Evolutionary conservation across 345 rosid genomes (phyloP).

Genomic region (Sapria himalayana): DNA sequence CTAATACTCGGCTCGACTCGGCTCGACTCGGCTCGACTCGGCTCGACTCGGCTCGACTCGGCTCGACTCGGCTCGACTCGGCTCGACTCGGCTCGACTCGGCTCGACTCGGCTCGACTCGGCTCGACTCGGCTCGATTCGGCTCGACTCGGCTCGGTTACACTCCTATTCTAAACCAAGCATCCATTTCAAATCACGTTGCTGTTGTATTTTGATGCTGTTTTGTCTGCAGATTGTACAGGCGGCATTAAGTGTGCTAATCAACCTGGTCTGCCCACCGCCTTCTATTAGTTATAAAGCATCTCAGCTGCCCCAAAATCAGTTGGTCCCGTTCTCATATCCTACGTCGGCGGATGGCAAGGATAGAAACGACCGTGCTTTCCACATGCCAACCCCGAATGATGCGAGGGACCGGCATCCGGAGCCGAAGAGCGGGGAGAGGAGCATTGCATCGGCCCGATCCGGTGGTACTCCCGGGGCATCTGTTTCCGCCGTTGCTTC

Average conservation of each 20-base stretch:
- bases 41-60: too few relatives aligned
- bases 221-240: slow-evolving; percentile 61
- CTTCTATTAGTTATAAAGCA: slow-evolving; percentile 82
- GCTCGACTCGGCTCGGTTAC: too few relatives aligned
- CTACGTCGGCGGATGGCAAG: slow-evolving; percentile 18
- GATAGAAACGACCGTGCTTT: slow-evolving; percentile 29
- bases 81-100: too few relatives aligned
- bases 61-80: too few relatives aligned
- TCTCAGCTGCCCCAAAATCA: slow-evolving; percentile 35
- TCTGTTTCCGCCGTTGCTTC: slow-evolving; percentile 46
- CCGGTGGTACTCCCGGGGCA: slow-evolving; percentile 28
- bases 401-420: slow-evolving; percentile 31
- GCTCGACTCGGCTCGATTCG: too few relatives aligned
- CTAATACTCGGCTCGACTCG: too few relatives aligned
- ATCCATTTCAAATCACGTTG: too few relatives aligned
- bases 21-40: too few relatives aligned
- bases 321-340: slow-evolving; percentile 27
- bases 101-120: too few relatives aligned
- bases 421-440: slow-evolving; percentile 26
- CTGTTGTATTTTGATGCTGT: slow-evolving; percentile 2
- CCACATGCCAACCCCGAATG: slow-evolving; percentile 21
- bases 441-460: slow-evolving; percentile 14
- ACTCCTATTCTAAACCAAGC: too few relatives aligned
- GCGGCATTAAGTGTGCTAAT: slow-evolving; percentile 79
- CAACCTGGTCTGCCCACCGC: slow-evolving; percentile 96